phyloP scores from a whole-genome alignment of 1,139 yeast genomes.

The Magnusiomyces ingens region DNA sequence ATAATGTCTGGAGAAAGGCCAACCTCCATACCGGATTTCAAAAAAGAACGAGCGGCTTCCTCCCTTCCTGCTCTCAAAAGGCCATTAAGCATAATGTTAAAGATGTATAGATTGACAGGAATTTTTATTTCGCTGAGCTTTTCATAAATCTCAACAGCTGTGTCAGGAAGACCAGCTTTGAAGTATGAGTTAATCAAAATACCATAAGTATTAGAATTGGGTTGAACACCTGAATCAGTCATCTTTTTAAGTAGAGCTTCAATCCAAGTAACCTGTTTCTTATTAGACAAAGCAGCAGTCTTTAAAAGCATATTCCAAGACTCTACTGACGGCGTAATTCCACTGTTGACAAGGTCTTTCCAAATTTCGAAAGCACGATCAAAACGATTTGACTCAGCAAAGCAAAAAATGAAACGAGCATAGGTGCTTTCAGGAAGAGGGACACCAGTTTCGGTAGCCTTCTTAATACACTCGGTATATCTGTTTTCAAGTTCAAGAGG shows the following conservation, averaged over 20 bases:
- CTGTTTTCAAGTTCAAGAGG: slow-evolving; percentile 23
- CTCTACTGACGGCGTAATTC: slow-evolving; percentile 30
- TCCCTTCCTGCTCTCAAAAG: slow-evolving; percentile 25
- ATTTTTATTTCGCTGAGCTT: slow-evolving; percentile 21
- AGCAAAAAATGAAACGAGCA: slow-evolving; percentile 34
- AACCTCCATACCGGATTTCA: slow-evolving; percentile 29
- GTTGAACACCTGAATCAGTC: slow-evolving; percentile 31
- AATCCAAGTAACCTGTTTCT: slow-evolving; percentile 30
- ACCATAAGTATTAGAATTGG: slow-evolving; percentile 37
- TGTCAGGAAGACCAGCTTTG: slow-evolving; percentile 26
- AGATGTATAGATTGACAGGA: slow-evolving; percentile 26
- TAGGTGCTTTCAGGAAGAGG: slow-evolving; percentile 29
- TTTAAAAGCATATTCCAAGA: slow-evolving; percentile 44
- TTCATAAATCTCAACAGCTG: slow-evolving; percentile 31
- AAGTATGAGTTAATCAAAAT: slow-evolving; percentile 36
- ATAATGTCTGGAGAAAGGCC: slow-evolving; percentile 33
- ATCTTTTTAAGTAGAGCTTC: slow-evolving; percentile 38
- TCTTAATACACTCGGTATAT: slow-evolving; percentile 23
- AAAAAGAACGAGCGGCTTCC: slow-evolving; percentile 27
- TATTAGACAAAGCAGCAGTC: slow-evolving; percentile 34
- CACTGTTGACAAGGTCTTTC: slow-evolving; percentile 34
- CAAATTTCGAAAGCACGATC: slow-evolving; percentile 36
- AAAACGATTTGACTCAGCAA: slow-evolving; percentile 29
- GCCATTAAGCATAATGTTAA: slow-evolving; percentile 33
- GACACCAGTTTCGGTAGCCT: slow-evolving; percentile 15